These are phyloP conservation scores for Orbilia ellipsospora DNA, from an alignment of 2,329 filamentous ascomycete species.

Conservation along the genomic window DNA sequence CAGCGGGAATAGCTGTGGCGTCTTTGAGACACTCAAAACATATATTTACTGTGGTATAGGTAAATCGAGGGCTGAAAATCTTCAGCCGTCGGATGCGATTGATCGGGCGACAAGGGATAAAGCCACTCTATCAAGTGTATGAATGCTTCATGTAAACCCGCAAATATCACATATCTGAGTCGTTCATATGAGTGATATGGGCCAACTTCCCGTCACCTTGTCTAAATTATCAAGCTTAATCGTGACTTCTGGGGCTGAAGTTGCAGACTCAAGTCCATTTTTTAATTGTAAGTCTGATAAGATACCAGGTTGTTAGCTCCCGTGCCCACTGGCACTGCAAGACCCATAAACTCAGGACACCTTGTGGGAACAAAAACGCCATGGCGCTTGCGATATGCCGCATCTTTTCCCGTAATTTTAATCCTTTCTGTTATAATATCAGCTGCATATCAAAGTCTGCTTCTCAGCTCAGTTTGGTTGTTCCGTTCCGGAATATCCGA, in stretches of 20 bases:
- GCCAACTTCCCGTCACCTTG: neutral
- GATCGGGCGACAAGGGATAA: conserved; percentile 12
- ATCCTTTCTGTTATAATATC: no score
- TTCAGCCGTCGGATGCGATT: conserved; percentile 17
- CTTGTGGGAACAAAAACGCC: conserved; percentile 4
- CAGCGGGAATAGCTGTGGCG: neutral
- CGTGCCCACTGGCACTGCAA: no score
- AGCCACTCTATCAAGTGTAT: neutral
- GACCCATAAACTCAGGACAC: neutral
- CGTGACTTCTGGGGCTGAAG: neutral
- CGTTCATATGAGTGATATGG: neutral
- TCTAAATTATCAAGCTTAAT: conserved; percentile 5
- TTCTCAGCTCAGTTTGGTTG: no score
- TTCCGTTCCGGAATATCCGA: no score
- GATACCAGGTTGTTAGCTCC: no score
- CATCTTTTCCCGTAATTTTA: neutral
- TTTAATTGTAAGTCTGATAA: no score
- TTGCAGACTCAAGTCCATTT: no score
- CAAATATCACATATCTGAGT: neutral
- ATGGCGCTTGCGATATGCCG: conserved; percentile 5
- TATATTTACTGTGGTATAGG: conserved; percentile 16
- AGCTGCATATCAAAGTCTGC: no score
- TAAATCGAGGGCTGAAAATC: conserved; percentile 21
- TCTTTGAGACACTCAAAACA: conserved; percentile 11
- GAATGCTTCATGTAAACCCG: no score